A percentile compares a stretch with the other conserved stretches of the same genome.
phyloP scores from a whole-genome alignment of 2,329 filamentous ascomycete genomes.

The Verticillium nubilum region DNA sequence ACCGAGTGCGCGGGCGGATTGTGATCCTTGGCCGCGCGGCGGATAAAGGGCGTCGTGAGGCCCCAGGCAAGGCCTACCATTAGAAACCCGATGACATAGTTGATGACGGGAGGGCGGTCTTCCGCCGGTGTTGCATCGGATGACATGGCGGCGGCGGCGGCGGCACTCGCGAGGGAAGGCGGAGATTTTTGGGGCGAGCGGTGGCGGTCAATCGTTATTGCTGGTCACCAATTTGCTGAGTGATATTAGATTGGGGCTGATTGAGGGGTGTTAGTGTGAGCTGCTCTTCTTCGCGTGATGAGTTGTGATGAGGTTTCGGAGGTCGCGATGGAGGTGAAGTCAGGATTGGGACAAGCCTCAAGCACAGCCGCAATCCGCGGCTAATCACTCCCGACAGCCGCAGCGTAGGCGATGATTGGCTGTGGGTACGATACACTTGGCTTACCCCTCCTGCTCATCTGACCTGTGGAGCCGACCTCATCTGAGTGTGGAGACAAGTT shows the following conservation, averaged over 20 bases:
- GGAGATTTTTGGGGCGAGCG: not conserved
- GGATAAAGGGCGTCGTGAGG: constrained; percentile 88
- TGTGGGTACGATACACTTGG: too few species aligned
- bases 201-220: not conserved
- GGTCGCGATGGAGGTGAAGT: constrained; percentile 4
- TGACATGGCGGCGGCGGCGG: not conserved
- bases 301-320: not conserved
- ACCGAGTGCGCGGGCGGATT: constrained; percentile 54
- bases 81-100: constrained; percentile 84
- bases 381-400: not conserved
- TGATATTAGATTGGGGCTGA: not conserved
- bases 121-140: not conserved
- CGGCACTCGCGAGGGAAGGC: not conserved
- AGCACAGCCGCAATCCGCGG: constrained; percentile 2
- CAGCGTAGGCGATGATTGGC: not conserved
- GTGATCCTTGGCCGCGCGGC: constrained; percentile 74
- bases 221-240: not conserved
- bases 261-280: not conserved
- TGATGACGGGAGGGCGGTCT: constrained; percentile 54
- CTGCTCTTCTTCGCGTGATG: not conserved
- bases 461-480: too few species aligned
- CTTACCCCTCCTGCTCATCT: too few species aligned
- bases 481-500: too few species aligned
- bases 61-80: constrained; percentile 92
- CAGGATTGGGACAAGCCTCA: not conserved